Percentiles rank a stretch among this genome's conserved stretches.
These are phyloP conservation scores for Monilinia aucupariae DNA, from an alignment of 2,329 filamentous ascomycete genomes.

Conservation along the genomic window DNA sequence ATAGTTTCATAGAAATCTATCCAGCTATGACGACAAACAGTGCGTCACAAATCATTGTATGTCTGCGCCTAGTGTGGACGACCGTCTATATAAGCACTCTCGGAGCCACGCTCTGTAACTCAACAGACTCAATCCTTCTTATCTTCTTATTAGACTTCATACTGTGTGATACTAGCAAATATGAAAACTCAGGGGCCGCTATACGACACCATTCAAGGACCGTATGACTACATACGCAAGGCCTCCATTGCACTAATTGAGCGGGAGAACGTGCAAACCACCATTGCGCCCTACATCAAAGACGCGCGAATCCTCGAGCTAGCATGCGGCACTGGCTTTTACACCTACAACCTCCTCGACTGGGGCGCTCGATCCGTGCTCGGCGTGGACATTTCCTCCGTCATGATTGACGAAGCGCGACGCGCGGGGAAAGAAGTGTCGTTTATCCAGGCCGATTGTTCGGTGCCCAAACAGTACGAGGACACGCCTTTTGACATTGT, in stretches of 20 bases:
- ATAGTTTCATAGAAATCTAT: too few species aligned
- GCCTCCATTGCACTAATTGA: constrained; percentile 26
- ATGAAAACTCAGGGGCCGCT: constrained; percentile 20
- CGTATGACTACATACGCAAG: constrained; percentile 24
- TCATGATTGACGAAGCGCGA: constrained; percentile 35
- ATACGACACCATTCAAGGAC: constrained; percentile 26
- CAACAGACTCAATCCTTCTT: too few species aligned
- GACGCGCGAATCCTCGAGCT: constrained; percentile 36
- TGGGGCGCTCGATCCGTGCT: constrained; percentile 37
- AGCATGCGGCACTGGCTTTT: constrained; percentile 38
- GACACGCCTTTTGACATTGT: constrained; percentile 37
- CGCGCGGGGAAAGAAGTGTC: constrained; percentile 17
- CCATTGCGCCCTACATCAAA: constrained; percentile 23
- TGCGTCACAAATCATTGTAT: too few species aligned
- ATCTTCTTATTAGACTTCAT: too few species aligned
- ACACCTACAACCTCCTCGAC: constrained; percentile 34
- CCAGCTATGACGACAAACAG: too few species aligned
- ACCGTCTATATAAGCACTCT: too few species aligned
- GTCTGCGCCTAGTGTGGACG: too few species aligned
- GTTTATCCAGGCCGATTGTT: constrained; percentile 31
- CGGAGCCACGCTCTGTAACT: too few species aligned
- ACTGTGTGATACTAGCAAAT: neutral
- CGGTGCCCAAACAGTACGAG: constrained; percentile 26
- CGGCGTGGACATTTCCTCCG: constrained; percentile 37
- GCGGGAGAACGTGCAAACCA: constrained; percentile 24